A percentile compares a stretch with the other conserved stretches of the same genome.
Evolutionary conservation across 345 rosid genomes (phyloP).

Genomic region (Bruguiera parviflora): DNA sequence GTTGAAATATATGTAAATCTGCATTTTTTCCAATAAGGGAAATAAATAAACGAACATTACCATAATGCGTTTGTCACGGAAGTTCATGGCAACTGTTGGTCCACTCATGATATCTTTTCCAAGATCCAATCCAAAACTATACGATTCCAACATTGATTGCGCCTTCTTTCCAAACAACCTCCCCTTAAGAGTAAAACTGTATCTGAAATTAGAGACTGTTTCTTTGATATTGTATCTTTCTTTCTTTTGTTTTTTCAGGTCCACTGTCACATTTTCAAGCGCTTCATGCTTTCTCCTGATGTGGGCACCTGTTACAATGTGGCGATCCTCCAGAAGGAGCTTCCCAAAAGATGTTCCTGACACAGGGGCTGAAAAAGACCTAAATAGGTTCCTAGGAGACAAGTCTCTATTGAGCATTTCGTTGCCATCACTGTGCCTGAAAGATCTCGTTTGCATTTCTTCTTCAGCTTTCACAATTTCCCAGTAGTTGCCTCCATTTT

Average conservation of each 20-base stretch:
- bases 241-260: slow-evolving; percentile 52
- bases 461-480: slow-evolving; percentile 39
- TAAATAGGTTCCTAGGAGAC: slow-evolving; percentile 64
- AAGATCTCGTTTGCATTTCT: slow-evolving; percentile 46
- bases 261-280: slow-evolving; percentile 34
- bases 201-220: slow-evolving; percentile 69
- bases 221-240: slow-evolving; percentile 66
- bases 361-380: slow-evolving; percentile 86
- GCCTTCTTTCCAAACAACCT: slow-evolving; percentile 70
- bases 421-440: slow-evolving; percentile 40
- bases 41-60: not conserved
- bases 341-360: slow-evolving; percentile 82
- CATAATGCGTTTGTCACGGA: slow-evolving; percentile 53
- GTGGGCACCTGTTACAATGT: slow-evolving; percentile 70
- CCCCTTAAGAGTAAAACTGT: slow-evolving; percentile 50
- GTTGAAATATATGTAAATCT: not conserved
- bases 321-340: slow-evolving; percentile 81
- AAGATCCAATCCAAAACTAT: slow-evolving; percentile 35
- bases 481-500: slow-evolving; percentile 28
- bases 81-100: slow-evolving; percentile 48
- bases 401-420: slow-evolving; percentile 31
- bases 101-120: slow-evolving; percentile 62
- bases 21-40: not conserved
- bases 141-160: slow-evolving; percentile 57
- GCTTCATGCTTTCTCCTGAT: slow-evolving; percentile 85